These are phyloP conservation scores for Maudiozyma pseudohumilis DNA, from an alignment of 805 yeast species.

Conservation along the genomic window DNA sequence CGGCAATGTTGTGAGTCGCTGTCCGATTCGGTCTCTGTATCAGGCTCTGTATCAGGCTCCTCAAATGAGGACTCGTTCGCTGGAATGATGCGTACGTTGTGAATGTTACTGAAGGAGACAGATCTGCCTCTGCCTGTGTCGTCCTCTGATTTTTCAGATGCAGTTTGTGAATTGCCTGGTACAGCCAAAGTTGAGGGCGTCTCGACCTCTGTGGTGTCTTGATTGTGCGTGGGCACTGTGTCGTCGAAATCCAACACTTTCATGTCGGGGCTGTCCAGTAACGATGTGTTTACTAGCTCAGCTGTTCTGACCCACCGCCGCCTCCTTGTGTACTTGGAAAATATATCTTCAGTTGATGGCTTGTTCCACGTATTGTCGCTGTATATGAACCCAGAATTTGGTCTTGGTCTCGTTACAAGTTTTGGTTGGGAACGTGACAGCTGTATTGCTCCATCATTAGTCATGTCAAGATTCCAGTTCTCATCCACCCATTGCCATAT, in stretches of 20 bases:
- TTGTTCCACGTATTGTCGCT: conserved; percentile 92
- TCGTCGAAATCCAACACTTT: conserved; percentile 1
- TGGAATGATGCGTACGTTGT: conserved; percentile 23
- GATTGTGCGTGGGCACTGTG: too few relatives aligned
- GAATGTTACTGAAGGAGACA: conserved; percentile 25
- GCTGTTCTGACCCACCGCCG: conserved; percentile 96
- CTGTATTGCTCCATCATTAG: conserved; percentile 79
- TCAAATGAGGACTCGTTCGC: conserved; percentile 8
- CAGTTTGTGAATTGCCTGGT: neutral
- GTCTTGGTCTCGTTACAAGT: conserved; percentile 53
- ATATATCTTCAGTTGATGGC: conserved; percentile 80
- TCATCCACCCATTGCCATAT: conserved; percentile 94
- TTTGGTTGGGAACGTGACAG: conserved; percentile 48
- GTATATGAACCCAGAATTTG: conserved; percentile 80
- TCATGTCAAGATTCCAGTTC: conserved; percentile 82
- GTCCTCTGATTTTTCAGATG: neutral
- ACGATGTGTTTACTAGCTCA: conserved; percentile 43
- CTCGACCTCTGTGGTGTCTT: too few relatives aligned
- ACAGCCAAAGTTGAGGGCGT: neutral
- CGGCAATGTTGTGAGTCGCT: neutral
- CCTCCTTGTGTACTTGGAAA: conserved; percentile 83
- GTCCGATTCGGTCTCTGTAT: neutral
- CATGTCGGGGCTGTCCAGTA: conserved; percentile 1
- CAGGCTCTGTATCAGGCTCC: neutral
- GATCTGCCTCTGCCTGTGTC: conserved; percentile 14